Base-by-base conservation (phyloP, 1,284 basidiomycete genomes). In the Austropuccinia psidii region DNA sequence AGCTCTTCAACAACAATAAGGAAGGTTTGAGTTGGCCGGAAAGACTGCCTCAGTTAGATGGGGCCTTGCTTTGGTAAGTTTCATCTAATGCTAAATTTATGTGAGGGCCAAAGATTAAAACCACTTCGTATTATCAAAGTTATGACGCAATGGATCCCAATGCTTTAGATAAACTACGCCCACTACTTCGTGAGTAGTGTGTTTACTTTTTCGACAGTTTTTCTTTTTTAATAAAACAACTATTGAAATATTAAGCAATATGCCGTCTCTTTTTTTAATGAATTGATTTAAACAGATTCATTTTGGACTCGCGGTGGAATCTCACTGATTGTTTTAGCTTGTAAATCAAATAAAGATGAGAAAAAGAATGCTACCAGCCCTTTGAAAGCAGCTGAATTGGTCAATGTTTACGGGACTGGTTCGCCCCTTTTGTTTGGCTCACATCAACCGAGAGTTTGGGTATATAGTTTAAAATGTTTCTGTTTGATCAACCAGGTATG, bases 221-320 rank as follows among this genome's bases (percentile, higher is more conserved):
- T n/a, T 33, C 29, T 35, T 2, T 4, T 58, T n/a, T 58, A 11
- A n/a, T 11, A 35, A 49, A n/a, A 35, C 13, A n/a, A 43, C 27
- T 21, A 39, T 33, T 57, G 37, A 19, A 17, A 17, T 47, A 43
- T 29, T 35, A 6, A 17, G 33, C 29, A 58, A 58, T 5, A 2
- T 45, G 19, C 52, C 43, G 5, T 24, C 35, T n/a, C 24, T 24
- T 24, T 39, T 43, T 27, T 68, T 39, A n/a, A 35, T 6, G 11
- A 2, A 17, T 15, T 41, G 1, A 55, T 66, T 37, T 37, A 13
- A 11, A 54, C 58, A 77, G 76, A 77, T 31, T 77, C 77, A 4
- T 79, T 79, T 69, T 80, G 79, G 78, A 78, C 76, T 7, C 73
- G 78, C 17, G 79, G 79, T 4, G 75, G 75, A 7, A 76, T 76